Base-by-base conservation (phyloP, 2,329 filamentous ascomycete species). In the Lecanicillium sp. region DNA sequence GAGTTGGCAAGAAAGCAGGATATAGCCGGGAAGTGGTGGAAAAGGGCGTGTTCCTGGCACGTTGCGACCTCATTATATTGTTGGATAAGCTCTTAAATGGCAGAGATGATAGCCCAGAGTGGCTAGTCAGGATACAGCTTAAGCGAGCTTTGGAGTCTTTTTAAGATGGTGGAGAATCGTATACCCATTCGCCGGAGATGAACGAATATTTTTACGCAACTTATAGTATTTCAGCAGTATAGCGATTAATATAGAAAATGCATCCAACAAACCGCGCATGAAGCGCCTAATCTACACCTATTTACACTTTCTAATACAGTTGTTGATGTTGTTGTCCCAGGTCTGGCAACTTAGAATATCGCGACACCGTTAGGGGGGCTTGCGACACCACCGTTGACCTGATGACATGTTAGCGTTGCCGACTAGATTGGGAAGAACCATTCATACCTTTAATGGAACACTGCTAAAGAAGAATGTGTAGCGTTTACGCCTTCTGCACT, bases 391-490 rank as follows among this genome's bases (percentile, higher is more conserved):
- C 58, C 59, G 1, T 51, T 52, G 2, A 61, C 51, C 56, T 57
- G 31, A 31, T 3, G 20, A 27, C 12, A 3, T 9, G 17, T 42
- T 25, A 43, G n/a, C 20, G 12, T n/a, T 25, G 11, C 22, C 6
- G 22, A 25, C 6, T 25, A 25, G 22, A 25, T 7, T 6, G 6
- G 11, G 22, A 25, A 31, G 20, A 29, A 37, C 27, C 9, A 28
- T 29, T 31, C 45, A 43, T 36, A 51, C 50, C 30, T 59, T 60
- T 17, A 65, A 42, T 5, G 62, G 60, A 40, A 60, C 51, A 34
- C 58, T 62, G 40, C 47, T 56, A 19, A 68, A 55, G 43, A 68
- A 67, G 31, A 68, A 68, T 0, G 56, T 53, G 54, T 59, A 68
- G 17, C 59, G 43, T 4, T 50, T 42, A 9, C 49, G 44, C 37